These are phyloP conservation scores for Lipomyces chichibuensis DNA, from an alignment of 805 yeast species.

Conservation along the genomic window DNA sequence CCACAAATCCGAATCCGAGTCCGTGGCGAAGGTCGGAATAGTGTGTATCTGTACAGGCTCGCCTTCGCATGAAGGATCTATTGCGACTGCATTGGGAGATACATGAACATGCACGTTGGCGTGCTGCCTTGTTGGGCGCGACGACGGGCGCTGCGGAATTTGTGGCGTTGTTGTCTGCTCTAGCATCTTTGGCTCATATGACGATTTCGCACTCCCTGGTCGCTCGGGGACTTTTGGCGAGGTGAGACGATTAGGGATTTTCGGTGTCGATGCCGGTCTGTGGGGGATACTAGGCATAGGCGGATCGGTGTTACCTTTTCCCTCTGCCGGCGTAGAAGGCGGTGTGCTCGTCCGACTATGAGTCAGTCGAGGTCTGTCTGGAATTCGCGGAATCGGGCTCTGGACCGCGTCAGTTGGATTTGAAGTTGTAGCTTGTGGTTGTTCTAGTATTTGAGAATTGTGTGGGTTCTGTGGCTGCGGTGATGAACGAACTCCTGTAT, in stretches of 20 bases:
- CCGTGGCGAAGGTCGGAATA: constrained; percentile 16
- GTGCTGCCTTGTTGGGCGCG: constrained; percentile 10
- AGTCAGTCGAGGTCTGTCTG: constrained; percentile 14
- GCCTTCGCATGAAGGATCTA: constrained; percentile 11
- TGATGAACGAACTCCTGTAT: background rate
- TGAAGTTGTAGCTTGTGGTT: constrained; percentile 52
- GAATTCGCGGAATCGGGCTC: constrained; percentile 8
- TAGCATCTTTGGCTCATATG: background rate
- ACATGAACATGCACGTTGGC: constrained; percentile 22
- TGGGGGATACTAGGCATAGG: background rate
- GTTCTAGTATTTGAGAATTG: background rate
- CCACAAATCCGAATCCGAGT: background rate
- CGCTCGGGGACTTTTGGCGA: constrained; percentile 7
- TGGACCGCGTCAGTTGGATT: constrained; percentile 46
- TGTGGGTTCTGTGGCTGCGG: constrained; percentile 1
- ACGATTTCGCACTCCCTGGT: constrained; percentile 2
- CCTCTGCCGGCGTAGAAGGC: background rate
- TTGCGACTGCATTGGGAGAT: constrained; percentile 15
- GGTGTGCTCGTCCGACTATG: background rate
- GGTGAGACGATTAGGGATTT: background rate
- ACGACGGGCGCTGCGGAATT: constrained; percentile 16
- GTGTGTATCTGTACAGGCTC: constrained; percentile 1
- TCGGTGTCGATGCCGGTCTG: background rate
- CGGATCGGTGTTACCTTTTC: too few relatives aligned
- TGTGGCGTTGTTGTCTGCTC: background rate